Evolutionary conservation across 2,329 filamentous ascomycete genomes (phyloP).

Genomic region (Aspergillus luchuensis): DNA sequence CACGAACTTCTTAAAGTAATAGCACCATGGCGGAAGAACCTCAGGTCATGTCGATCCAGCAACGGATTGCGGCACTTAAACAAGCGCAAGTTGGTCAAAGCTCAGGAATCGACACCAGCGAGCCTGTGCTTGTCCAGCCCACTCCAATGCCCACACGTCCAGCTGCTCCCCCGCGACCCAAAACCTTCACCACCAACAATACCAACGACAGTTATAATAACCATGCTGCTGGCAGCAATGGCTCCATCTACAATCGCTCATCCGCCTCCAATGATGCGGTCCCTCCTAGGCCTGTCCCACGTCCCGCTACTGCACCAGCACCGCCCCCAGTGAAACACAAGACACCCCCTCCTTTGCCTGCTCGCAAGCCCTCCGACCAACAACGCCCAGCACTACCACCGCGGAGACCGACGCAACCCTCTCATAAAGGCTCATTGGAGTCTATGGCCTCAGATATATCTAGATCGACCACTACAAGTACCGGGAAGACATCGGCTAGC

Average conservation of each 20-base stretch:
- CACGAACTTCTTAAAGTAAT: not conserved
- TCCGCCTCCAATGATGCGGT: conserved; percentile 21
- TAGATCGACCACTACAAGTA: conserved; percentile 48
- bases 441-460: conserved; percentile 57
- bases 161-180: conserved; percentile 20
- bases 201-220: not conserved
- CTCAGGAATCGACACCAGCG: conserved; percentile 31
- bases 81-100: conserved; percentile 44
- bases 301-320: conserved; percentile 26
- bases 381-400: conserved; percentile 52
- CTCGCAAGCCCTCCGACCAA: conserved; percentile 43
- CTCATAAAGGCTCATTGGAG: conserved; percentile 49
- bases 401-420: conserved; percentile 42
- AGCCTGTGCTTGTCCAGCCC: conserved; percentile 27
- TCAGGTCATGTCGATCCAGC: conserved; percentile 47
- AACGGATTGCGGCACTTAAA: conserved; percentile 50
- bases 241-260: conserved; percentile 40
- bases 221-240: conserved; percentile 22
- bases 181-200: conserved; percentile 7
- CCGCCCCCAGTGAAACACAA: conserved; percentile 30
- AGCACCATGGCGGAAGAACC: conserved; percentile 44
- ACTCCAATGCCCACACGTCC: conserved; percentile 29
- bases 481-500: conserved; percentile 39
- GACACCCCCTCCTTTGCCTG: conserved; percentile 49
- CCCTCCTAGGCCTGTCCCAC: conserved; percentile 28